phyloP scores from a whole-genome alignment of 2,329 filamentous ascomycete genomes.

The Xylaria sp. region DNA sequence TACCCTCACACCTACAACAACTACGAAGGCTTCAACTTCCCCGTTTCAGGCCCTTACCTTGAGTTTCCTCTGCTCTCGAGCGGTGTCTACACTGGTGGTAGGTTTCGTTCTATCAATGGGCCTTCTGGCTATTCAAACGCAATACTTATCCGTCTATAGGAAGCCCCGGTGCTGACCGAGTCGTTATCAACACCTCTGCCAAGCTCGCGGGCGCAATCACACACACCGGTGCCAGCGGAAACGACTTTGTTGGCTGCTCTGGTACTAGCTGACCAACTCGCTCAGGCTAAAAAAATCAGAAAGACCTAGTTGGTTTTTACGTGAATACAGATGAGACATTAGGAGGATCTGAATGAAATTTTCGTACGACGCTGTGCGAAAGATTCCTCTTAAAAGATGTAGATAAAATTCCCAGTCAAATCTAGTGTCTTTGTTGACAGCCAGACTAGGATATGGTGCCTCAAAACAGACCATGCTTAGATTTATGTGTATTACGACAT shows the following conservation, averaged over 20 bases:
- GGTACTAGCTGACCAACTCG: conserved; percentile 43
- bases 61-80: conserved; percentile 70
- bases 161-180: conserved; percentile 73
- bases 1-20: conserved; percentile 72
- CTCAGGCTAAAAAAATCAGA: background rate
- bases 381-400: background rate
- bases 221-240: conserved; percentile 75
- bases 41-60: conserved; percentile 67
- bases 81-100: conserved; percentile 66
- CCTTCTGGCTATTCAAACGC: background rate
- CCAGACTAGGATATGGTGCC: no score
- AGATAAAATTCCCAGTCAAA: background rate
- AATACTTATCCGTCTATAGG: conserved; percentile 51
- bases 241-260: conserved; percentile 74
- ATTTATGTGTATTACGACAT: no score
- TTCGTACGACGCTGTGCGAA: background rate
- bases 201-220: conserved; percentile 73
- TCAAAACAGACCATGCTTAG: no score
- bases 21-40: conserved; percentile 71
- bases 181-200: conserved; percentile 69
- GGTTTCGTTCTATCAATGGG: conserved; percentile 38
- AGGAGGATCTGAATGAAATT: background rate
- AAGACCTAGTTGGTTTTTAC: background rate
- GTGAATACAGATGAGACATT: background rate
- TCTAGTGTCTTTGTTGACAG: no score